Evolutionary conservation across 257 asterid genomes (phyloP).

Genomic region (Marsdenia floribunda): DNA sequence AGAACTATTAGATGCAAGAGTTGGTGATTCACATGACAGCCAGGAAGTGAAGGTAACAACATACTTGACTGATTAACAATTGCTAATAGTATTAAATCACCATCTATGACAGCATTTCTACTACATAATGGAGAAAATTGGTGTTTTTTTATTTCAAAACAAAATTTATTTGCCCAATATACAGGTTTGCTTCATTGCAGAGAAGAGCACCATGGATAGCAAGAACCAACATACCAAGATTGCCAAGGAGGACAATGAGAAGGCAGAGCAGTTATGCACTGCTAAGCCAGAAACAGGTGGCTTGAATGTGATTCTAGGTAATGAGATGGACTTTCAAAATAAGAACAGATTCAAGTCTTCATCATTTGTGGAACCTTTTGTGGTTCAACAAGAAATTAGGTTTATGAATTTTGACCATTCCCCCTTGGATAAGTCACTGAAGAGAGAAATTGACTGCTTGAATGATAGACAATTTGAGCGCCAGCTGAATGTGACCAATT

Average conservation of each 20-base stretch:
- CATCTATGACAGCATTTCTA: no score
- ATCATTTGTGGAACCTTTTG: slow-evolving; percentile 5
- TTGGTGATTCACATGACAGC: background rate
- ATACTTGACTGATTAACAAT: background rate
- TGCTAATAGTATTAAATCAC: background rate
- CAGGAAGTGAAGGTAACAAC: background rate
- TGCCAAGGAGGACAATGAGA: background rate
- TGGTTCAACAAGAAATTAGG: background rate
- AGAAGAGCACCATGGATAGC: background rate
- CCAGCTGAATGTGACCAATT: background rate
- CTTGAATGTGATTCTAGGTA: background rate
- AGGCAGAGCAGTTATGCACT: background rate
- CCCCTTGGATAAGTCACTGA: background rate
- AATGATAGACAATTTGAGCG: background rate
- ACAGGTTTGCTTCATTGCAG: background rate
- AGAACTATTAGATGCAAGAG: background rate
- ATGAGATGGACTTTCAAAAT: slow-evolving; percentile 1
- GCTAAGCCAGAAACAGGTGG: slow-evolving; percentile 3
- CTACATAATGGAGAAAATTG: background rate
- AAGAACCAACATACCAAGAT: background rate
- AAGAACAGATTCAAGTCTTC: background rate
- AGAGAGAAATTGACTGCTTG: slow-evolving; percentile 1
- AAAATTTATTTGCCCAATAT: background rate
- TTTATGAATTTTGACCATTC: background rate
- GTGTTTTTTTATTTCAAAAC: background rate